Percentiles rank a stretch among this genome's conserved stretches.
Conservation (phyloP, 2,329 filamentous ascomycete species). For the Apiospora rasikravindrae region DNA sequence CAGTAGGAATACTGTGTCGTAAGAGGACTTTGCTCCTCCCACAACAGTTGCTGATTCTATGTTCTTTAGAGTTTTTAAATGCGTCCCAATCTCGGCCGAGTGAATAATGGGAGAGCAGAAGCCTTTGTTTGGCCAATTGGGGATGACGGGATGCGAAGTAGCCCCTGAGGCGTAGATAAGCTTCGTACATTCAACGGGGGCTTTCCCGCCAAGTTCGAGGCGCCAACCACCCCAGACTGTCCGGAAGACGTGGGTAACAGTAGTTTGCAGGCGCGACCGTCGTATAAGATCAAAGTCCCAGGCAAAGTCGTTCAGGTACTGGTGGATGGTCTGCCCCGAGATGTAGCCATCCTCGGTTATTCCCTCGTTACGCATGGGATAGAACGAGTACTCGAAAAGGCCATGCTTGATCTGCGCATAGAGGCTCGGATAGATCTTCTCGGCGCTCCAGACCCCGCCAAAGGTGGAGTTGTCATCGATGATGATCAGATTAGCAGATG, state of each 20-base stretch:
- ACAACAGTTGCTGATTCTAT: constrained; percentile 30
- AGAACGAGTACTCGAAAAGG: constrained; percentile 42
- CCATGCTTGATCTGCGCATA: constrained; percentile 41
- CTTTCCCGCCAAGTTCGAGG: constrained; percentile 29
- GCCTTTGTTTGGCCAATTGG: constrained; percentile 26
- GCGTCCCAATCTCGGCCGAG: constrained; percentile 31
- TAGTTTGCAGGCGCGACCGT: too few relatives aligned
- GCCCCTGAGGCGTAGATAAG: constrained; percentile 33
- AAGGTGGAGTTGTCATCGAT: constrained; percentile 33
- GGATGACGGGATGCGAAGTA: constrained; percentile 32
- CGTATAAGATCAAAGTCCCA: constrained; percentile 26
- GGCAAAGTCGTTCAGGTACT: constrained; percentile 37
- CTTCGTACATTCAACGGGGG: constrained; percentile 28
- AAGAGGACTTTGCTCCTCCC: constrained; percentile 36
- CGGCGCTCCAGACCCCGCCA: constrained; percentile 35
- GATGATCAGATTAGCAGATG: constrained; percentile 32
- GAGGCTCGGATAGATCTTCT: constrained; percentile 37
- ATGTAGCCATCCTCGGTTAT: constrained; percentile 36
- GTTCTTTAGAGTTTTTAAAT: constrained; percentile 19
- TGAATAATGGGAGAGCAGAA: constrained; percentile 37
- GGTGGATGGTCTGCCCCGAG: constrained; percentile 37
- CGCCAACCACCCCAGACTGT: constrained; percentile 28
- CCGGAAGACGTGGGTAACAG: neutral
- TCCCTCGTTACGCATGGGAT: constrained; percentile 38
- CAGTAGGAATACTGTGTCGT: constrained; percentile 34